Evolutionary conservation across 805 yeast species (phyloP).

Genomic region (Wickerhamomyces alni): DNA sequence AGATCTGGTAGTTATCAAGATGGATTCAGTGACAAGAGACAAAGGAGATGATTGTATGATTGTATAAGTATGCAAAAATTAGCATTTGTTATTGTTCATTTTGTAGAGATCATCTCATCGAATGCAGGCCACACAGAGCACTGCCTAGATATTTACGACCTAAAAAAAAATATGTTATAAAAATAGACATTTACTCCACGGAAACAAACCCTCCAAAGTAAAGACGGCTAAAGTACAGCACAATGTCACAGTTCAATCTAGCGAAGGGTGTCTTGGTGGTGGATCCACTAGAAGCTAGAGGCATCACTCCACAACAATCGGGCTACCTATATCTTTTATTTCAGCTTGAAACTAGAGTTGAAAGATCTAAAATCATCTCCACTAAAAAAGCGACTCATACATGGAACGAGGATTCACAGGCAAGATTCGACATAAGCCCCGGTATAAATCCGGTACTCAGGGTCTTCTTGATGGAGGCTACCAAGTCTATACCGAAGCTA

Average conservation of each 20-base stretch:
- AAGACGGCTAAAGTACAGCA: no score
- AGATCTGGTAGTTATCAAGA: neutral
- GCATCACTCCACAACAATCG: slow-evolving; percentile 5
- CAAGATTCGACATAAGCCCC: slow-evolving; percentile 18
- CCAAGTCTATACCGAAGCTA: slow-evolving; percentile 8
- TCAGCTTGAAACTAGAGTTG: slow-evolving; percentile 15
- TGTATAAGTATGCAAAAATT: neutral
- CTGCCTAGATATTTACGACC: no score
- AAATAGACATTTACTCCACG: no score
- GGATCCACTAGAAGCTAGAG: slow-evolving; percentile 19
- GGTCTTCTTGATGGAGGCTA: slow-evolving; percentile 15
- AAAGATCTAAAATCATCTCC: slow-evolving; percentile 8
- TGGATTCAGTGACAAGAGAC: slow-evolving; percentile 1
- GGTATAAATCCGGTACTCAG: slow-evolving; percentile 7
- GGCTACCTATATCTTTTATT: slow-evolving; percentile 12
- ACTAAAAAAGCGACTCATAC: neutral
- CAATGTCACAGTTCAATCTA: no score
- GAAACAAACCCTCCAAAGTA: no score
- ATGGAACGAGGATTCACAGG: slow-evolving; percentile 21
- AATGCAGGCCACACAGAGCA: no score
- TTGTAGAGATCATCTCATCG: no score
- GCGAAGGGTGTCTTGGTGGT: slow-evolving; percentile 18
- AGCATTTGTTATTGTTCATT: no score
- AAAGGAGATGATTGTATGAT: slow-evolving; percentile 1
- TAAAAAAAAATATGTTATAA: no score